phyloP scores from a whole-genome alignment of 2,329 filamentous ascomycete species.

The Didymella keratinophila region DNA sequence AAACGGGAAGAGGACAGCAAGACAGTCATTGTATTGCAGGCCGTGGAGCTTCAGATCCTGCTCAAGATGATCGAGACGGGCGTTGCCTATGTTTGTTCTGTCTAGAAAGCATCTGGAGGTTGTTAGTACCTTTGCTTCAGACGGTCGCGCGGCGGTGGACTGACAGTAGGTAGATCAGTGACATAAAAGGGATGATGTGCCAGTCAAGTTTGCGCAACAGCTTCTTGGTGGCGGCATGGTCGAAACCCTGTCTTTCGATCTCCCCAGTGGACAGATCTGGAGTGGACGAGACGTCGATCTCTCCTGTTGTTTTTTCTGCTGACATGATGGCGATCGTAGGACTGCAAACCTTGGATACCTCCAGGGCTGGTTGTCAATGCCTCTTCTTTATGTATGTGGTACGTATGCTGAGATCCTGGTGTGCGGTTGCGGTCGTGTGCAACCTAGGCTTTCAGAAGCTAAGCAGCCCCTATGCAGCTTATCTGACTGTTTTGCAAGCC shows the following conservation, averaged over 20 bases:
- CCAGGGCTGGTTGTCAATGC: background rate
- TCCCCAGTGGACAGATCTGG: slow-evolving; percentile 27
- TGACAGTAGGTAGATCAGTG: slow-evolving; percentile 63
- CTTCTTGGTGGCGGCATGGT: slow-evolving; percentile 55
- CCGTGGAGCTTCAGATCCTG: slow-evolving; percentile 47
- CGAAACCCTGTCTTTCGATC: slow-evolving; percentile 46
- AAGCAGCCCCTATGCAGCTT: slow-evolving; percentile 15
- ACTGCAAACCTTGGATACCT: background rate
- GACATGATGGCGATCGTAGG: slow-evolving; percentile 12
- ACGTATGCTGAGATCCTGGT: slow-evolving; percentile 7
- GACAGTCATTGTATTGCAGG: slow-evolving; percentile 66
- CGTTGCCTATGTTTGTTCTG: slow-evolving; percentile 60
- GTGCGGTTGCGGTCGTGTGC: slow-evolving; percentile 1
- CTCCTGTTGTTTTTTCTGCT: slow-evolving; percentile 22
- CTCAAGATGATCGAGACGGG: slow-evolving; percentile 50
- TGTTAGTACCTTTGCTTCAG: background rate
- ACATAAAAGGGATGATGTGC: slow-evolving; percentile 66
- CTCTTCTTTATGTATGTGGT: slow-evolving; percentile 11
- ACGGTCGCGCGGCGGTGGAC: slow-evolving; percentile 13
- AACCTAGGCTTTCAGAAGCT: slow-evolving; percentile 7
- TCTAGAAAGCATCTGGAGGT: slow-evolving; percentile 59
- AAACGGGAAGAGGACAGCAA: slow-evolving; percentile 63
- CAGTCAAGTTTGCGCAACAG: slow-evolving; percentile 63
- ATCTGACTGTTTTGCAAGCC: slow-evolving; percentile 5
- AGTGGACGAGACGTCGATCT: slow-evolving; percentile 17